Evolutionary conservation across 1,139 yeast genomes (phyloP), one percentile per base, ranked within the genome.

Genomic region (Oligophagozyma castellii): DNA sequence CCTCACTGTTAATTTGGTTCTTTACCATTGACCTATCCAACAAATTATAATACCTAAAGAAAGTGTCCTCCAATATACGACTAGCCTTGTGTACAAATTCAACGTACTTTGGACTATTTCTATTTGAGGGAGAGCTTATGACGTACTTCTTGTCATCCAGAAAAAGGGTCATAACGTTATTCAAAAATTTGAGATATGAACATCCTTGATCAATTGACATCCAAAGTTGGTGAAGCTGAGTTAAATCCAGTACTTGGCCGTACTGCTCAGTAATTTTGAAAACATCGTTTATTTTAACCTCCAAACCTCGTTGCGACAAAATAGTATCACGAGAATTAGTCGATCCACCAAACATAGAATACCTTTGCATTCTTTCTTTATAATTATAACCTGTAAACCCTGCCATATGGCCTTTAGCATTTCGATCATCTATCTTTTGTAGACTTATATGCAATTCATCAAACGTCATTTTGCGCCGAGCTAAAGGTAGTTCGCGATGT

Each of bases 221-320:
- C 66, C 74, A 79, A 16, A 38, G 40, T 20, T 62, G 64, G 48
- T 73, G 74, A 30, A 64, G 58, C 2, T 45, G 39, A 6, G 59
- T 49, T 33, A 86, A 56, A 41, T 81, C 89, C 15, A 86, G 38
- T 39, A 53, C 70, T 39, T 65, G 65, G 0, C 95, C 95, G 46
- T 63, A 69, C 14, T 55, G 52, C 46, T 84, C 95, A 22, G 65
- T 71, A 4, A 67, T 62, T 0, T 68, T 54, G 44, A 79, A 83
- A 10, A 69, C 31, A 1, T 48, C 34, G 10, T 67, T 66, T 2
- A 75, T 38, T 22, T 62, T 58, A 10, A 80, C 35, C 36, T 62
- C 65, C 0, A 63, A 46, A 0, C 75, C 70, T 27, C 63, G 68
- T n/a, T 53, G 49, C 32, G 78, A 66, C 27, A 73, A 48, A 22